These are phyloP conservation scores for Phytophthora podocarpi DNA, from an alignment of 352 stramenopile genomes.

Conservation along the genomic window DNA sequence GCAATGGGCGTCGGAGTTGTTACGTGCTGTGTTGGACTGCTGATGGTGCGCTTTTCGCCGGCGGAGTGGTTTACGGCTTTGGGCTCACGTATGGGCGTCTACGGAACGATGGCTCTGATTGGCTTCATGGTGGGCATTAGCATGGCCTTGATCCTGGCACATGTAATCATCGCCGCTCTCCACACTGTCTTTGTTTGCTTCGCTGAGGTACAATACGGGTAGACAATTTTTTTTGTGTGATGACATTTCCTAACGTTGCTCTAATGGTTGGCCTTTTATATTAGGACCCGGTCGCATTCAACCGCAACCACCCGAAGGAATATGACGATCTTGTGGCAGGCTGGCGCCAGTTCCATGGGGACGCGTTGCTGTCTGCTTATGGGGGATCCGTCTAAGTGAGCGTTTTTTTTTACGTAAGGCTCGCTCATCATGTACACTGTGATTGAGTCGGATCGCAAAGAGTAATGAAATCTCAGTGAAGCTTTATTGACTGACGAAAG, in stretches of 20 bases:
- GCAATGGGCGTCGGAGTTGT: slow-evolving; percentile 80
- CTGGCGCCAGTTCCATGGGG: slow-evolving; percentile 84
- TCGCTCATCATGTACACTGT: neutral
- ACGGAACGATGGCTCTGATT: slow-evolving; percentile 63
- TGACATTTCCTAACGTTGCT: slow-evolving; percentile 12
- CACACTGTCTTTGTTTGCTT: slow-evolving; percentile 91
- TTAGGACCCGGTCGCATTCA: slow-evolving; percentile 81
- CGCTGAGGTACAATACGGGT: slow-evolving; percentile 58
- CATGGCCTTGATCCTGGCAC: slow-evolving; percentile 85
- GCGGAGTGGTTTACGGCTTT: slow-evolving; percentile 62
- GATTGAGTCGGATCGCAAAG: neutral
- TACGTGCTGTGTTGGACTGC: slow-evolving; percentile 60
- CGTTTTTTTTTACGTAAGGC: neutral
- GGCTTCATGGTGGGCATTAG: slow-evolving; percentile 83
- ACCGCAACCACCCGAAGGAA: slow-evolving; percentile 80
- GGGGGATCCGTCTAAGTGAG: slow-evolving; percentile 66
- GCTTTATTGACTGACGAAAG: neutral
- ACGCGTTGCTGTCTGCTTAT: slow-evolving; percentile 73
- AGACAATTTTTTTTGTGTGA: neutral
- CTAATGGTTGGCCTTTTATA: neutral
- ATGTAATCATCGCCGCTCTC: slow-evolving; percentile 82
- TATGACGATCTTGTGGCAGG: slow-evolving; percentile 78
- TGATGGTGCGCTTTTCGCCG: slow-evolving; percentile 75
- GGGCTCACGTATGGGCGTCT: slow-evolving; percentile 50
- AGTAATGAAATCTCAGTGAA: slow-evolving; percentile 7